Conservation (phyloP, 2,329 filamentous ascomycete genomes). For the Colletotrichum sp. region DNA sequence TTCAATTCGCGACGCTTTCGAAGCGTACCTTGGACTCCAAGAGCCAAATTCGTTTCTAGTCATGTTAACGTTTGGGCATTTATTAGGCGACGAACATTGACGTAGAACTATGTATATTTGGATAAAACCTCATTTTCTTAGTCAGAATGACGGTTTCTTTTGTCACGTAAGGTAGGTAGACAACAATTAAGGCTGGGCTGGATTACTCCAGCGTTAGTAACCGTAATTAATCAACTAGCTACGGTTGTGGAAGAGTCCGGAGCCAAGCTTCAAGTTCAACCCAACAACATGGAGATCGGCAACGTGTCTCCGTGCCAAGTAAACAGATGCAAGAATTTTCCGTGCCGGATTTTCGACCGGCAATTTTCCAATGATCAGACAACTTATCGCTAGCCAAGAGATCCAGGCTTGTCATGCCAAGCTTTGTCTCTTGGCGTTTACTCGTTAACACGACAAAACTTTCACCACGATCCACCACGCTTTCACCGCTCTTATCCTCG, state of each 20-base stretch:
- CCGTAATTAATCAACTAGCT: background rate
- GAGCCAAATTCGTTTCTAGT: background rate
- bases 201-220: background rate
- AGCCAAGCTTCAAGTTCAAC: background rate
- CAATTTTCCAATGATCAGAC: background rate
- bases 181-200: background rate
- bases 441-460: background rate
- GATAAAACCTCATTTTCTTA: background rate
- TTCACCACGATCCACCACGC: background rate
- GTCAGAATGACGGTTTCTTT: background rate
- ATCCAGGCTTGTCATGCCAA: background rate
- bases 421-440: background rate
- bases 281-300: background rate
- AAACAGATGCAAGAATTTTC: background rate
- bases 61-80: background rate
- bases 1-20: background rate
- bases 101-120: background rate
- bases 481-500: background rate
- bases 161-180: background rate
- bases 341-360: background rate
- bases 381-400: slow-evolving; percentile 11
- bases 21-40: background rate
- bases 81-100: background rate
- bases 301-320: background rate
- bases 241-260: background rate